Conservation (phyloP, 2,329 filamentous ascomycete genomes). For the Arthroderma sp. region DNA sequence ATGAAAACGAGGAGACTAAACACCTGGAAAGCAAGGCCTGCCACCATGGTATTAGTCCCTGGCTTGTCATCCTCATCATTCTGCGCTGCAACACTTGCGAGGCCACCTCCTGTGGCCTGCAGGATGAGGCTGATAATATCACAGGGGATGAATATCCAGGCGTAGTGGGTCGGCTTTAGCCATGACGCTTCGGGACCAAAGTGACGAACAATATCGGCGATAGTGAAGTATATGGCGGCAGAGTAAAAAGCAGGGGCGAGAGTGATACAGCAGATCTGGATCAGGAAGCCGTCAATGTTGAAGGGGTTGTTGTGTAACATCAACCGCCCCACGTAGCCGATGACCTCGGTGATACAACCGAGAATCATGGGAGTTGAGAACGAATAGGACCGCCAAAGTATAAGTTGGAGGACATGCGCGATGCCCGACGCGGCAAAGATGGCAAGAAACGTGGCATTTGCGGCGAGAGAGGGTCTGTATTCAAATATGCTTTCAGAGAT, state of each 20-base stretch:
- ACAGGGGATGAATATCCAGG: slow-evolving; percentile 28
- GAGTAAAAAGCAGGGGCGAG: slow-evolving; percentile 44
- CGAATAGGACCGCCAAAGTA: slow-evolving; percentile 25
- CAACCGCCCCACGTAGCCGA: slow-evolving; percentile 51
- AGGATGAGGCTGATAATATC: slow-evolving; percentile 31
- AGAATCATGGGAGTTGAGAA: slow-evolving; percentile 39
- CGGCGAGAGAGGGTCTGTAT: slow-evolving; percentile 30
- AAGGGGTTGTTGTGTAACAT: slow-evolving; percentile 47
- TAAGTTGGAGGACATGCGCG: slow-evolving; percentile 25
- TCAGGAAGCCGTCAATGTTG: slow-evolving; percentile 45
- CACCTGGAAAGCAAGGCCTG: slow-evolving; percentile 50
- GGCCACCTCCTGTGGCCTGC: slow-evolving; percentile 30
- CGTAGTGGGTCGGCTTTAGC: slow-evolving; percentile 23
- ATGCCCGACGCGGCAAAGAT: slow-evolving; percentile 31
- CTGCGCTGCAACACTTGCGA: slow-evolving; percentile 15
- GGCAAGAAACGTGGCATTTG: slow-evolving; percentile 29
- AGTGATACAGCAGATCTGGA: slow-evolving; percentile 52
- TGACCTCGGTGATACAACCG: slow-evolving; percentile 44
- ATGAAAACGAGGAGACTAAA: slow-evolving; percentile 45
- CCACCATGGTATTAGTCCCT: slow-evolving; percentile 53
- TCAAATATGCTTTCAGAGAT: slow-evolving; percentile 29
- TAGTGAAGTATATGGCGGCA: slow-evolving; percentile 54
- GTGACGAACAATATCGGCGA: slow-evolving; percentile 31
- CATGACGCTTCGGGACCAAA: slow-evolving; percentile 29
- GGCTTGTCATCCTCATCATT: slow-evolving; percentile 19